Evolutionary conservation across 2,329 filamentous ascomycete genomes (phyloP).

Genomic region (Hymenoscyphus albidus): DNA sequence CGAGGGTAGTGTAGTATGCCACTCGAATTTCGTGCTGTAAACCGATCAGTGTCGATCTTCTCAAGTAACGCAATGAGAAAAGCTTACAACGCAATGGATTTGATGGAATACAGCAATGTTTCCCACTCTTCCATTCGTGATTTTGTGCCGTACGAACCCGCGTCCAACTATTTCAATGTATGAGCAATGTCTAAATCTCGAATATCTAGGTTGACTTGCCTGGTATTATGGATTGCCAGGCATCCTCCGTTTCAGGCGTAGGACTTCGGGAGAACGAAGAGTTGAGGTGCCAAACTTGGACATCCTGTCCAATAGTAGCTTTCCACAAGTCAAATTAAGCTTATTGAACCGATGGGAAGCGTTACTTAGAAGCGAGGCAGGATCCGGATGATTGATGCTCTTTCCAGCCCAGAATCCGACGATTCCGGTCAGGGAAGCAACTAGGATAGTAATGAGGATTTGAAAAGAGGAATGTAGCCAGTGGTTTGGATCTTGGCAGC

Average conservation of each 20-base stretch:
- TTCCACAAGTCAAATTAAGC: background rate
- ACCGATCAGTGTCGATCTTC: background rate
- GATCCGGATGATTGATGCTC: background rate
- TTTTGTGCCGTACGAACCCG: background rate
- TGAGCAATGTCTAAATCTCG: background rate
- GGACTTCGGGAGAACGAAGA: background rate
- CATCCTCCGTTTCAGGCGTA: background rate
- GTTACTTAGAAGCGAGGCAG: background rate
- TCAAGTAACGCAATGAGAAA: background rate
- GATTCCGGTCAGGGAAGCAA: background rate
- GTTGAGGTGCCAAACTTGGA: constrained; percentile 2
- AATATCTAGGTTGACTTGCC: background rate
- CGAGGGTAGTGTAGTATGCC: constrained; percentile 4
- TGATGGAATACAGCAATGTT: constrained; percentile 6
- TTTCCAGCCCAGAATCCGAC: background rate
- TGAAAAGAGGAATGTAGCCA: background rate
- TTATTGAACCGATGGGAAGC: background rate
- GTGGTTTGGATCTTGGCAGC: background rate
- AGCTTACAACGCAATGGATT: constrained; percentile 4
- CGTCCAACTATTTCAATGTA: background rate
- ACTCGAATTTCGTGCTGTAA: constrained; percentile 6
- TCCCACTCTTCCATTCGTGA: background rate
- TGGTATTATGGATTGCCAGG: constrained; percentile 4
- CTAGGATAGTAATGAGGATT: background rate
- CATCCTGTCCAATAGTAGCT: constrained; percentile 1